Conservation (phyloP, 305 asterid genomes). For the Coffea humblotiana region DNA sequence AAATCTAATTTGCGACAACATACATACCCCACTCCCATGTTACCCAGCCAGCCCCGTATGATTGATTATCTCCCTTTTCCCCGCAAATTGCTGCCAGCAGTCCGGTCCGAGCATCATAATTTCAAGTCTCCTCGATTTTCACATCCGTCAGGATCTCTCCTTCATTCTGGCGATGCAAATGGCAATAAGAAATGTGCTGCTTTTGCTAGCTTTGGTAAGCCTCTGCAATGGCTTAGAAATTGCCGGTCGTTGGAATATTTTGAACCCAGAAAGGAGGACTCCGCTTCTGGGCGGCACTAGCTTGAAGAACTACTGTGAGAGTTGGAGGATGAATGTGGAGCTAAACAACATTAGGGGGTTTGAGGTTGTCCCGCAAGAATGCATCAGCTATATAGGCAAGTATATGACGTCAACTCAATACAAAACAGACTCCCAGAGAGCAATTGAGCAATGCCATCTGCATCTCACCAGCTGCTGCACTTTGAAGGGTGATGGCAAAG, state of each 20-base stretch:
- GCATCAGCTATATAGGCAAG: conserved; percentile 30
- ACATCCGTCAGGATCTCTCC: background rate
- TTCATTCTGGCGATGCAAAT: conserved; percentile 16
- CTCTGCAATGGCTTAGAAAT: conserved; percentile 23
- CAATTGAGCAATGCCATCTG: conserved; percentile 39
- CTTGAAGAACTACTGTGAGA: conserved; percentile 51
- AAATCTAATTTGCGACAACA: background rate
- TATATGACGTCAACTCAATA: conserved; percentile 51
- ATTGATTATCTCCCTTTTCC: background rate
- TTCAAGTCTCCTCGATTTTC: no score
- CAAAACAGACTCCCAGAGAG: conserved; percentile 34
- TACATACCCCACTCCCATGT: conserved; percentile 1
- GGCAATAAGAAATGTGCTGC: conserved; percentile 15
- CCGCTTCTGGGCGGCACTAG: conserved; percentile 11
- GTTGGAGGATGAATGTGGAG: conserved; percentile 53
- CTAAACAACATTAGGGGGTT: conserved; percentile 44
- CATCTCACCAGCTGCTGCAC: conserved; percentile 33
- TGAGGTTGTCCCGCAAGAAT: conserved; percentile 50
- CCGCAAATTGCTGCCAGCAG: background rate
- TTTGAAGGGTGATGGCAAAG: conserved; percentile 40
- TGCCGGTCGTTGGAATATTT: conserved; percentile 47
- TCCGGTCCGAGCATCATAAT: background rate
- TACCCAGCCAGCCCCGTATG: background rate
- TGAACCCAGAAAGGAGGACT: conserved; percentile 20
- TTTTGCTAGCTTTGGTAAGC: conserved; percentile 24